These are phyloP conservation scores for Arthroderma uncinatum DNA, from an alignment of 2,329 filamentous ascomycete genomes.

Conservation along the genomic window DNA sequence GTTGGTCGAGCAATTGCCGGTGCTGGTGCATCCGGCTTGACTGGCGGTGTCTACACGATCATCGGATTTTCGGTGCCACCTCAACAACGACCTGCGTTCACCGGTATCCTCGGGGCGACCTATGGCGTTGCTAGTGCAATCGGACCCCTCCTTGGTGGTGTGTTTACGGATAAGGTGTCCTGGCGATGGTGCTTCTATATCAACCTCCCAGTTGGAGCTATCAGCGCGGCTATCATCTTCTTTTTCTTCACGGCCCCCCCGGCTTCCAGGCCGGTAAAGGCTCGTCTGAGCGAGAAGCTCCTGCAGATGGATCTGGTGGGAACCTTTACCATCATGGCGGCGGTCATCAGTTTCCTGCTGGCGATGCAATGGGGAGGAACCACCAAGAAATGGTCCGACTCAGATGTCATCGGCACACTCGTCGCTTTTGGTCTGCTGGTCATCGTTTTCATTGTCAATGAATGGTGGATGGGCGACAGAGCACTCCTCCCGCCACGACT, in stretches of 20 bases:
- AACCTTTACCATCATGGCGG: conserved; percentile 17
- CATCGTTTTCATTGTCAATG: conserved; percentile 15
- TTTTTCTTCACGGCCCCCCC: conserved; percentile 16
- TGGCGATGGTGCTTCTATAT: conserved; percentile 27
- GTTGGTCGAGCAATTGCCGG: conserved; percentile 34
- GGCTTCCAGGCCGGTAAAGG: conserved; percentile 11
- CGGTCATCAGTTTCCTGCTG: conserved; percentile 20
- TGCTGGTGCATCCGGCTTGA: conserved; percentile 29
- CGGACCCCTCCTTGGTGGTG: conserved; percentile 15
- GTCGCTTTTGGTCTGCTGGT: conserved; percentile 17
- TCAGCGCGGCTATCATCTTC: conserved; percentile 9
- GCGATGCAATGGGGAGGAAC: conserved; percentile 22
- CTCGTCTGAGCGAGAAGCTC: conserved; percentile 14
- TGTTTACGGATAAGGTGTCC: conserved; percentile 14
- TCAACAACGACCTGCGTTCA: conserved; percentile 12
- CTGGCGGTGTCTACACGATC: conserved; percentile 28
- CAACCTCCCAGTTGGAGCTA: conserved; percentile 21
- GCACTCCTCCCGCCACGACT: conserved; percentile 24
- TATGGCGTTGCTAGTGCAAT: conserved; percentile 15
- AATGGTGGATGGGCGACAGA: conserved; percentile 12
- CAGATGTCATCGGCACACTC: conserved; percentile 17
- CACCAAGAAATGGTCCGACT: conserved; percentile 19
- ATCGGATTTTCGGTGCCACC: conserved; percentile 13
- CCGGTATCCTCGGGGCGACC: conserved; percentile 13
- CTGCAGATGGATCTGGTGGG: conserved; percentile 20